A percentile compares a stretch with the other conserved stretches of the same genome.
Conservation (phyloP, 345 rosid genomes). For the Alliaria petiolata region DNA sequence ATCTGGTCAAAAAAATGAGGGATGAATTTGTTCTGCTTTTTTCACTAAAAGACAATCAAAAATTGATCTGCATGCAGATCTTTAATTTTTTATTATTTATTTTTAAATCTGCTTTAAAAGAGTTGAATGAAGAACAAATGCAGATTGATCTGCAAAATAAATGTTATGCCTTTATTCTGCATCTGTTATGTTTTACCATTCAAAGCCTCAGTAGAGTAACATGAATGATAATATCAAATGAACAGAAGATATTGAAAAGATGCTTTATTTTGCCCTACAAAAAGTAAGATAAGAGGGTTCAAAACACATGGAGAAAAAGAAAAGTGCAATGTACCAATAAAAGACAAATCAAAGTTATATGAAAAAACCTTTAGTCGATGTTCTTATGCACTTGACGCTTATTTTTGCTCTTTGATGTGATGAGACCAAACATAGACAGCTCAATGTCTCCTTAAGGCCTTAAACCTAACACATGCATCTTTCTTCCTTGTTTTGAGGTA, state of each 20-base stretch:
- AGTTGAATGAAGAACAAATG: no score
- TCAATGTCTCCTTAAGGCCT: constrained; percentile 29
- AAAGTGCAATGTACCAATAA: constrained; percentile 18
- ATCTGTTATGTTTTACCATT: no score
- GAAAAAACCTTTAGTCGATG: constrained; percentile 15
- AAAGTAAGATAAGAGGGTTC: constrained; percentile 10
- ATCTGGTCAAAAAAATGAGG: no score
- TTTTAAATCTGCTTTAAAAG: no score
- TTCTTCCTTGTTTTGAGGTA: constrained; percentile 10
- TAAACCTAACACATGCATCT: constrained; percentile 31
- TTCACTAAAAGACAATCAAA: no score
- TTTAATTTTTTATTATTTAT: no score
- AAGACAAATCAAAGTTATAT: constrained; percentile 22
- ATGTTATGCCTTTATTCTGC: no score
- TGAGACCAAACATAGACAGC: constrained; percentile 28
- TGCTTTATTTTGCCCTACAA: constrained; percentile 7
- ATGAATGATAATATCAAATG: background rate
- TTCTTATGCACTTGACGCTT: constrained; percentile 19
- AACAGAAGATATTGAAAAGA: background rate
- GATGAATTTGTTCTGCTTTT: no score
- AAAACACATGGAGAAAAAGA: constrained; percentile 23
- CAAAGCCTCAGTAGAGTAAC: no score
- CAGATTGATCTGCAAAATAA: no score
- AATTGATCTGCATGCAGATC: no score
- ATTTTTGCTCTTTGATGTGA: constrained; percentile 20